phyloP scores from a whole-genome alignment of 768 basidiomycete species.

The Mycena maculata region DNA sequence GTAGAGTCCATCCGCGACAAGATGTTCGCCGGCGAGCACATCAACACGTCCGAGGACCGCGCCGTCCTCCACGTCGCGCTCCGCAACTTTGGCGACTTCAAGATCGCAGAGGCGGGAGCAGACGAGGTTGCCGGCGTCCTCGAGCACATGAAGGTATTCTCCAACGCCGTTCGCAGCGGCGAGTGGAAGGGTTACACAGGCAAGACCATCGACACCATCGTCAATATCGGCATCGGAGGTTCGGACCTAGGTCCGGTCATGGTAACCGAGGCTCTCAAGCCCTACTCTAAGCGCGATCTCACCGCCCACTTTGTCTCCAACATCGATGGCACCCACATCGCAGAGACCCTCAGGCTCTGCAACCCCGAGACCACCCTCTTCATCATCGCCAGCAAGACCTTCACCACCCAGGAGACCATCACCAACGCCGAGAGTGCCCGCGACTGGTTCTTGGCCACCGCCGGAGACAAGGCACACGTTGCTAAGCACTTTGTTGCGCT shows the following conservation, averaged over 20 bases:
- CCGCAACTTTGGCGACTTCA: constrained; percentile 80
- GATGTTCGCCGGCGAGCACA: constrained; percentile 97
- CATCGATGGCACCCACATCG: constrained; percentile 97
- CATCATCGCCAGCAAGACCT: constrained; percentile 99
- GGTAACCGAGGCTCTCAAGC: constrained; percentile 97
- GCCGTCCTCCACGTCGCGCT: constrained; percentile 96
- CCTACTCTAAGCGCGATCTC: constrained; percentile 91
- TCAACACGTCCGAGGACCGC: constrained; percentile 98
- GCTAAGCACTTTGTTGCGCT: constrained; percentile 99
- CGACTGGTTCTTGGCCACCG: constrained; percentile 90
- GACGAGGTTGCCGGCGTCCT: constrained; percentile 87
- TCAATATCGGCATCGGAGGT: constrained; percentile 99
- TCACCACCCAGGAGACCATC: constrained; percentile 99
- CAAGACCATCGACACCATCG: constrained; percentile 92
- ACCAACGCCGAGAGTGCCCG: constrained; percentile 96
- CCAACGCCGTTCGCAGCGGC: constrained; percentile 85
- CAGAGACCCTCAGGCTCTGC: constrained; percentile 84
- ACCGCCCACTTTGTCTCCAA: constrained; percentile 93
- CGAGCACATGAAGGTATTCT: constrained; percentile 92
- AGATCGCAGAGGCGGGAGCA: constrained; percentile 83
- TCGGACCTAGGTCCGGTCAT: constrained; percentile 98
- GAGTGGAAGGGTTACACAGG: constrained; percentile 98
- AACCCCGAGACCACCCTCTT: constrained; percentile 95
- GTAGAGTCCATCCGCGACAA: constrained; percentile 88
- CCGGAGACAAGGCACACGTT: constrained; percentile 90